These are phyloP conservation scores for Candida khao-thaluensis DNA, from an alignment of 805 yeast genomes.

Conservation along the genomic window DNA sequence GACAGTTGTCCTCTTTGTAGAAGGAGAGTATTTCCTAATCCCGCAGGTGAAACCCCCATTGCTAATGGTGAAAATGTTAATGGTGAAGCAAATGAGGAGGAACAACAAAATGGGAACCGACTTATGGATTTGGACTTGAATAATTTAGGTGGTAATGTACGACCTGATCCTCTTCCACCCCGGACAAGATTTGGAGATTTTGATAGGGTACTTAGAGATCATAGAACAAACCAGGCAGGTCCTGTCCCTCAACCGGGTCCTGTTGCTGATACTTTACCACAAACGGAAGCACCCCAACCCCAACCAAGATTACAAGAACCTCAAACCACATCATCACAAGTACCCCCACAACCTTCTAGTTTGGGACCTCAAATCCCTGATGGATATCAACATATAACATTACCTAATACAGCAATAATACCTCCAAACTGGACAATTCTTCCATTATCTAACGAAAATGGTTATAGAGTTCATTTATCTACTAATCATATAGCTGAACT, in stretches of 20 bases:
- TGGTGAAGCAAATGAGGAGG: not conserved
- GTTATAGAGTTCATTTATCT: constrained; percentile 22
- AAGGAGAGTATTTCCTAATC: constrained; percentile 51
- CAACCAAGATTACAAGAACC: constrained; percentile 1
- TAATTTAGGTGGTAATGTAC: too few species aligned
- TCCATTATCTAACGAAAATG: constrained; percentile 20
- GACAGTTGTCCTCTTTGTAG: constrained; percentile 94
- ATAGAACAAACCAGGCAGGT: constrained; percentile 7
- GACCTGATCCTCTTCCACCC: not conserved
- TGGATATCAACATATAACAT: constrained; percentile 20
- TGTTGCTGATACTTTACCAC: not conserved
- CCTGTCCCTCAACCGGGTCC: not conserved
- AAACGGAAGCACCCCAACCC: not conserved
- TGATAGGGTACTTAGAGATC: constrained; percentile 8
- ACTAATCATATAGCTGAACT: constrained; percentile 18
- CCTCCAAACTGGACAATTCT: constrained; percentile 33
- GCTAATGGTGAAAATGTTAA: not conserved
- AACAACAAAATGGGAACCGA: not conserved
- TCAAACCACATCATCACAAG: constrained; percentile 3
- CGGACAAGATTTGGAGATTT: constrained; percentile 13
- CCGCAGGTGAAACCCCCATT: not conserved
- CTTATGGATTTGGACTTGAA: not conserved
- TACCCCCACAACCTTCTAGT: not conserved
- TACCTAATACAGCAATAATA: constrained; percentile 25
- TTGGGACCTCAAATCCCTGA: not conserved